Percentiles rank a stretch among this genome's conserved stretches.
Evolutionary conservation across 768 basidiomycete genomes (phyloP).

Genomic region (Tylopilus rubrobrunneus): DNA sequence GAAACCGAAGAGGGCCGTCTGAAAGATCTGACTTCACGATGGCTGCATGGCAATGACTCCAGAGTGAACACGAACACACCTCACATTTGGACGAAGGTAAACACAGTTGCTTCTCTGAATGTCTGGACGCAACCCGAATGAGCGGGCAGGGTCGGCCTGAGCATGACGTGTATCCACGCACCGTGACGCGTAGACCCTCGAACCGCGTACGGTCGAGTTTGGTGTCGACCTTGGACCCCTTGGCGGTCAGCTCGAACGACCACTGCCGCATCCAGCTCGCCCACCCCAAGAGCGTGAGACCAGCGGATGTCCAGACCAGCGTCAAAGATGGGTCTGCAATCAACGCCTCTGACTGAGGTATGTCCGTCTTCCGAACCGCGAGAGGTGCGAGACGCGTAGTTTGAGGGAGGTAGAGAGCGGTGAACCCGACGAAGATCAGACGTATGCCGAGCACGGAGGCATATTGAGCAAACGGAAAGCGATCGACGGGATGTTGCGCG

Average conservation of each 20-base stretch:
- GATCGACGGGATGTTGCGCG: constrained; percentile 2
- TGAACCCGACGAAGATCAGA: constrained; percentile 59
- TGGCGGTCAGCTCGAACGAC: constrained; percentile 42
- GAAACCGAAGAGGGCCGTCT: constrained; percentile 67
- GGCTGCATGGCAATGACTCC: background rate
- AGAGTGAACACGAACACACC: constrained; percentile 1
- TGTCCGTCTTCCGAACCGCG: constrained; percentile 39
- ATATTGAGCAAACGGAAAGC: constrained; percentile 56
- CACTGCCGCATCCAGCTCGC: constrained; percentile 60
- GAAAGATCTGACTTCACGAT: constrained; percentile 41
- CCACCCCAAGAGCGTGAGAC: constrained; percentile 64
- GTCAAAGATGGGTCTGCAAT: constrained; percentile 60
- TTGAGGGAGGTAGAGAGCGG: constrained; percentile 68
- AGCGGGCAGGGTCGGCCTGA: background rate
- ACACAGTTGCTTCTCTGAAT: constrained; percentile 45
- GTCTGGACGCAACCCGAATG: constrained; percentile 36
- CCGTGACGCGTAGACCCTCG: constrained; percentile 37
- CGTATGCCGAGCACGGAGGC: constrained; percentile 67
- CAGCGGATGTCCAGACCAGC: constrained; percentile 52
- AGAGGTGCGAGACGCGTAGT: constrained; percentile 43
- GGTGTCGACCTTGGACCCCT: constrained; percentile 41
- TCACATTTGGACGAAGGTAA: constrained; percentile 52
- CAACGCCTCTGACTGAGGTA: constrained; percentile 64
- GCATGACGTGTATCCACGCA: constrained; percentile 25
- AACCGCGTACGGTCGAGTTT: constrained; percentile 39